Percentiles rank a stretch among this genome's conserved stretches.
Evolutionary conservation across 2,329 filamentous ascomycete genomes (phyloP).

Genomic region (Fonsecaea multimorphosa): DNA sequence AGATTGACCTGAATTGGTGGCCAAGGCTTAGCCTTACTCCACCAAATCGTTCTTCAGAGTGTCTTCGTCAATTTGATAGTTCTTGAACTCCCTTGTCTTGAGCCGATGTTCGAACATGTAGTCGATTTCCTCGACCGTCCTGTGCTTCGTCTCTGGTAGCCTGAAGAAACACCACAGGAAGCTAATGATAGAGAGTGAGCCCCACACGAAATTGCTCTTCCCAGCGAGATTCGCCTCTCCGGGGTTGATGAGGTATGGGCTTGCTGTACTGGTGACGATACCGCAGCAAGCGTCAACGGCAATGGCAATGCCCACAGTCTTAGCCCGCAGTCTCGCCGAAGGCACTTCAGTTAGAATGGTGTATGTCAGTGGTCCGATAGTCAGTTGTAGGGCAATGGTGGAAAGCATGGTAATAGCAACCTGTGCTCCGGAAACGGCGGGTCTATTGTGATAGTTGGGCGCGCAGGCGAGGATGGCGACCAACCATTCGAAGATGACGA

Average conservation of each 20-base stretch:
- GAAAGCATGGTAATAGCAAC: constrained; percentile 7
- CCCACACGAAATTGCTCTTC: constrained; percentile 11
- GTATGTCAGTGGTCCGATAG: constrained; percentile 8
- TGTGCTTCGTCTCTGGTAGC: constrained; percentile 10
- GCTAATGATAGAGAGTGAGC: background rate
- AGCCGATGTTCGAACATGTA: constrained; percentile 8
- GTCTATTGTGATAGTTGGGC: constrained; percentile 8
- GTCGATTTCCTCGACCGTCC: constrained; percentile 13
- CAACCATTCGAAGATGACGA: constrained; percentile 10
- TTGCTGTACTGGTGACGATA: constrained; percentile 5
- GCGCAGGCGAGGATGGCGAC: constrained; percentile 13
- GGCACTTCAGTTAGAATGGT: constrained; percentile 11
- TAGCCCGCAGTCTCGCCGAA: constrained; percentile 5
- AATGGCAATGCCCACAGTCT: constrained; percentile 13
- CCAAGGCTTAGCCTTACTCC: background rate
- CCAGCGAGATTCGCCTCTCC: background rate
- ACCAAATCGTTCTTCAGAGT: constrained; percentile 13
- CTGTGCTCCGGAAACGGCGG: constrained; percentile 3
- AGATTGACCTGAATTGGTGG: no score
- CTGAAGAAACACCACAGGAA: constrained; percentile 13
- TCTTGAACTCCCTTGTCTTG: constrained; percentile 13
- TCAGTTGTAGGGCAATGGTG: background rate
- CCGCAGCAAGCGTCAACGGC: constrained; percentile 5
- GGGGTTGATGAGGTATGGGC: constrained; percentile 11
- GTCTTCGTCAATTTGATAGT: constrained; percentile 2